phyloP scores from a whole-genome alignment of 1,284 basidiomycete species.

The Apiotrichum gamsii region DNA sequence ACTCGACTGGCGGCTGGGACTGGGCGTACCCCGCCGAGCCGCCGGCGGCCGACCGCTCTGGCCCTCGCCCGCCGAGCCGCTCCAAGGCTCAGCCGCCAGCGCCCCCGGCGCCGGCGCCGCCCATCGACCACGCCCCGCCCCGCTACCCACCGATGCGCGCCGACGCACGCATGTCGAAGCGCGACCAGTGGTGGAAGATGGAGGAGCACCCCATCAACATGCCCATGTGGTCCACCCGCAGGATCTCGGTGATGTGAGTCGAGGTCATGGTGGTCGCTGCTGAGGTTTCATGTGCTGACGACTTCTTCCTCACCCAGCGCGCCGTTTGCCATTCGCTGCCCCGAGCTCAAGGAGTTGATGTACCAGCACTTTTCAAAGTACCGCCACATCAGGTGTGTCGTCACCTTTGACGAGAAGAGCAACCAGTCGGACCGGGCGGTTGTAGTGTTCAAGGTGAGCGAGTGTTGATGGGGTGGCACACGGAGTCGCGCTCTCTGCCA shows the following conservation, averaged over 20 bases:
- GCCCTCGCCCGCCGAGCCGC: too few relatives aligned
- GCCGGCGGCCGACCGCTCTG: too few relatives aligned
- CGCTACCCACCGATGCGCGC: too few relatives aligned
- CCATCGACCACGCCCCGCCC: too few relatives aligned
- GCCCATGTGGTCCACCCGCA: slow-evolving; percentile 19
- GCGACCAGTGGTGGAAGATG: slow-evolving; percentile 21
- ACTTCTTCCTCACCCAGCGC: slow-evolving; percentile 14
- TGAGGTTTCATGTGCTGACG: not conserved
- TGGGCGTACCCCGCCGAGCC: too few relatives aligned
- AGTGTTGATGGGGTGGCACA: too few relatives aligned
- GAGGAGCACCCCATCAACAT: slow-evolving; percentile 27
- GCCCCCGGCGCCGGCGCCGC: too few relatives aligned
- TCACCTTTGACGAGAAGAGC: not conserved
- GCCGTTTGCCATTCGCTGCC: slow-evolving; percentile 21
- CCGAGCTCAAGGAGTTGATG: slow-evolving; percentile 11
- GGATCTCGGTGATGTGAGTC: slow-evolving; percentile 28
- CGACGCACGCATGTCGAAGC: not conserved
- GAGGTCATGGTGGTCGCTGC: too few relatives aligned
- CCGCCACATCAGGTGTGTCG: slow-evolving; percentile 26
- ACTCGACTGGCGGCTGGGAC: too few relatives aligned
- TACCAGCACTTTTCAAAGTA: slow-evolving; percentile 28
- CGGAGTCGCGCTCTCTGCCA: too few relatives aligned
- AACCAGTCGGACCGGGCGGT: slow-evolving; percentile 14
- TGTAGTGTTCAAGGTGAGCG: slow-evolving; percentile 34
- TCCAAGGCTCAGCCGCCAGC: too few relatives aligned